Percentiles rank a stretch among this genome's conserved stretches.
These are phyloP conservation scores for Trichoderma koningiopsis DNA, from an alignment of 2,329 filamentous ascomycete genomes.

Conservation along the genomic window DNA sequence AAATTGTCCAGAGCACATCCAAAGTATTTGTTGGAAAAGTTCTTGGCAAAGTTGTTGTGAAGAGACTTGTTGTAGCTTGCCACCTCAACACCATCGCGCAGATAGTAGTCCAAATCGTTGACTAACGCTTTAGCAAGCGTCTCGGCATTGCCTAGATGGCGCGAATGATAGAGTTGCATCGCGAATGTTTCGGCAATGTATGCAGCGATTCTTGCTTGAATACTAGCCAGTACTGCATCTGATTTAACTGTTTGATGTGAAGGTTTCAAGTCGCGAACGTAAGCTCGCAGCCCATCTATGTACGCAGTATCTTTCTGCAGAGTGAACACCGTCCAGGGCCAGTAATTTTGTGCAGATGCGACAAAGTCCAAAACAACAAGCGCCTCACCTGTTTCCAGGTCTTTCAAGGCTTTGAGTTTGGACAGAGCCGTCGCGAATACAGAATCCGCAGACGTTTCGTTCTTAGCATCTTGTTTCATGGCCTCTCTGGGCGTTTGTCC, in stretches of 20 bases:
- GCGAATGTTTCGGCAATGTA: slow-evolving; percentile 85
- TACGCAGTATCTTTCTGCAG: slow-evolving; percentile 74
- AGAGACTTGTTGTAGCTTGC: slow-evolving; percentile 84
- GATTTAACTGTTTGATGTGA: slow-evolving; percentile 55
- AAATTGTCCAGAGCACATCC: slow-evolving; percentile 75
- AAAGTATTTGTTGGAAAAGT: slow-evolving; percentile 77
- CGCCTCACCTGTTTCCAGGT: slow-evolving; percentile 65
- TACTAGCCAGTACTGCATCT: slow-evolving; percentile 58
- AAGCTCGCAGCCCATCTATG: slow-evolving; percentile 70
- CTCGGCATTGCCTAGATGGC: slow-evolving; percentile 70
- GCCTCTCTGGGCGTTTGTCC: slow-evolving; percentile 81
- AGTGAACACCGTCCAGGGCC: slow-evolving; percentile 89
- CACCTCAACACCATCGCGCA: slow-evolving; percentile 76
- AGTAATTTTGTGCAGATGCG: slow-evolving; percentile 85
- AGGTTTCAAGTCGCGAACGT: slow-evolving; percentile 62
- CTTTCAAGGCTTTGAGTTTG: slow-evolving; percentile 65
- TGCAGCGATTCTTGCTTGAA: slow-evolving; percentile 72
- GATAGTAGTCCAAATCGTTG: slow-evolving; percentile 75
- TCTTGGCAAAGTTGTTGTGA: slow-evolving; percentile 81
- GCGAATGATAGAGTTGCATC: slow-evolving; percentile 85
- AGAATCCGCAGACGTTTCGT: slow-evolving; percentile 57
- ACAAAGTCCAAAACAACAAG: slow-evolving; percentile 84
- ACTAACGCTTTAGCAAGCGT: slow-evolving; percentile 71
- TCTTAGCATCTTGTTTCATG: slow-evolving; percentile 58
- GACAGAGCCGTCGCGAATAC: slow-evolving; percentile 75